Base-by-base conservation (phyloP, 2,329 filamentous ascomycete genomes). In the Fusarium proliferatum region DNA sequence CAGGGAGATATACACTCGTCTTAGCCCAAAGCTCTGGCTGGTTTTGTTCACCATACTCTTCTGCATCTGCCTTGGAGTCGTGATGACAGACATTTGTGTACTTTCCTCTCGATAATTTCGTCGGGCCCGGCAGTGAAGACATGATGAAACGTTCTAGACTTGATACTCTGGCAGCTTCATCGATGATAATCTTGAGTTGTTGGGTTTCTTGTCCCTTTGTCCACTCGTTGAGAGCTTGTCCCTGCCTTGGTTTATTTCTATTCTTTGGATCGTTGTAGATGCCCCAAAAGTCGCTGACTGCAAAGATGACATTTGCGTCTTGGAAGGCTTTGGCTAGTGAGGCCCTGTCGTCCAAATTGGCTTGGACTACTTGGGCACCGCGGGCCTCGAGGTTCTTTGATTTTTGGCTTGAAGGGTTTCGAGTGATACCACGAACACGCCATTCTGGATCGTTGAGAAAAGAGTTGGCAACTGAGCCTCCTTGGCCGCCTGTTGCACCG, bases 351-450 rank as follows among this genome's bases (percentile, higher is more conserved):
- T 62, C 41, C 7, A 71, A 34, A 17, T 71, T 46, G 36, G 67
- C 61, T 48, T 45, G 49, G 6, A 62, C 45, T 9, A 71, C 39
- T 7, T 71, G 45, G 9, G 57, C 67, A 21, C 55, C 68, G 13
- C 51, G 34, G 30, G 30, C 26, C 39, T 34, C 12, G 7, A 71
- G 61, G 23, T 19, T 39, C n/a, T 48, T 42, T 30, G 68, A 42
- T 30, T 61, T 67, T 28, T n/a, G 11, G 26, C 68, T 67, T 6
- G 36, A 61, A 8, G 45, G 39, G n/a, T 43, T 57, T 26, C 67
- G 51, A 26, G 68, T 48, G 33, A 71, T 49, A 28, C 52, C 68
- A 19, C 56, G 61, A 23, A 71, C 51, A 23, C 28, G 43, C 61
- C 51, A 67, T 42, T 26, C 21, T 21, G 43, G 17, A 8, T 67